These are phyloP conservation scores for Xylariaceae sp. DNA, from an alignment of 2,329 filamentous ascomycete species.

Conservation along the genomic window DNA sequence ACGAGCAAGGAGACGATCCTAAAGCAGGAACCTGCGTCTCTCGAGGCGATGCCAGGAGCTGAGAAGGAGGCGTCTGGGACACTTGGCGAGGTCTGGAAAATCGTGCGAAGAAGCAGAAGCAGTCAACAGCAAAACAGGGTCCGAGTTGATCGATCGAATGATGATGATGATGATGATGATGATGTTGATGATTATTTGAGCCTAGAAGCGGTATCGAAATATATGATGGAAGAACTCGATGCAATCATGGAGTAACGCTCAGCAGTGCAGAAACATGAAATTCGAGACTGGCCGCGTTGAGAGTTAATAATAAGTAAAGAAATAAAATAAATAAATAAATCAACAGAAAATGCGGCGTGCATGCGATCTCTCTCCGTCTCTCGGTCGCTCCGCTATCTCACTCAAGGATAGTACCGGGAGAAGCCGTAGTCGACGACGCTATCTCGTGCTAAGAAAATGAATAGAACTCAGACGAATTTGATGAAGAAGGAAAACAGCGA, in stretches of 20 bases:
- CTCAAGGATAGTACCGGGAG: too few relatives aligned
- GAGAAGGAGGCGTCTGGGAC: not conserved
- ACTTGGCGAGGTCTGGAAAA: not conserved
- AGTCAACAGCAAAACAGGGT: not conserved
- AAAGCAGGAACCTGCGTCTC: not conserved
- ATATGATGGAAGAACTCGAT: slow-evolving; percentile 4
- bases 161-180: not conserved
- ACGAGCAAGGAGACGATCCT: not conserved
- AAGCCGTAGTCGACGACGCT: slow-evolving; percentile 1
- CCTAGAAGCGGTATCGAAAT: not conserved
- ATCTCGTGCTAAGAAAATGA: not conserved
- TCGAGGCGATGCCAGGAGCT: not conserved
- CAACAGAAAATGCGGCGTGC: not conserved
- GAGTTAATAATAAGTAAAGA: too few relatives aligned
- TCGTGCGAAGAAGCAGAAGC: not conserved
- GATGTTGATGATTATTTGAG: not conserved
- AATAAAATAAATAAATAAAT: slow-evolving; percentile 2
- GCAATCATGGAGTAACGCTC: too few relatives aligned
- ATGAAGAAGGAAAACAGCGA: slow-evolving; percentile 3
- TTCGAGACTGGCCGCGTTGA: not conserved
- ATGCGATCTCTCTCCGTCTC: too few relatives aligned
- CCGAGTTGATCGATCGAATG: not conserved
- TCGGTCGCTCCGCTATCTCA: not conserved
- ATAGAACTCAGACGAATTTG: not conserved
- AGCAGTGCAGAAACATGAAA: not conserved